Conservation (phyloP, 1,284 basidiomycete genomes). For the Ceratobasidium sp. region DNA sequence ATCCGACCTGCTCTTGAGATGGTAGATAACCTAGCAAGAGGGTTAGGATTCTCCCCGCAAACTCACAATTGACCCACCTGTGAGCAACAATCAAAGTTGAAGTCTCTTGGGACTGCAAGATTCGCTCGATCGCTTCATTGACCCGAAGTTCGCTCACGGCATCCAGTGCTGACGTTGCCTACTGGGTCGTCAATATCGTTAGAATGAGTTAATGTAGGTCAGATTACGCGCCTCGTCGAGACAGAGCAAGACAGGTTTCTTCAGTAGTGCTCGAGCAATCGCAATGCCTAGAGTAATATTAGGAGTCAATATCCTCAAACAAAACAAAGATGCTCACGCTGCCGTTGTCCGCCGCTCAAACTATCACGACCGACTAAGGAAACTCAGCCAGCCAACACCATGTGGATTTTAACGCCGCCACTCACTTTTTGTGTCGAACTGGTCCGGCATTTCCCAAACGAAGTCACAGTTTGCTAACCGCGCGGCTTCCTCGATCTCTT, state of each 20-base stretch:
- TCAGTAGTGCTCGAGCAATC: constrained; percentile 78
- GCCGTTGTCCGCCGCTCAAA: constrained; percentile 79
- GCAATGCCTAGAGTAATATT: constrained; percentile 53
- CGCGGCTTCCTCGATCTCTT: constrained; percentile 90
- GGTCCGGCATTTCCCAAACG: constrained; percentile 90
- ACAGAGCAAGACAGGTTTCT: constrained; percentile 85
- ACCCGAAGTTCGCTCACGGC: constrained; percentile 91
- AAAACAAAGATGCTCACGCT: constrained; percentile 63
- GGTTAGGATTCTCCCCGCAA: not conserved
- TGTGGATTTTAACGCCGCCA: constrained; percentile 54
- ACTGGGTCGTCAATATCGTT: not conserved
- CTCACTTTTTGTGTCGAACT: constrained; percentile 80
- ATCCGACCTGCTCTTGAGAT: constrained; percentile 88
- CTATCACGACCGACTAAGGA: constrained; percentile 76
- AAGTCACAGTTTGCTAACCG: constrained; percentile 96
- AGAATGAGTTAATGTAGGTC: not conserved
- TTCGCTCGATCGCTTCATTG: constrained; percentile 92
- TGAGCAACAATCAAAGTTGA: constrained; percentile 93
- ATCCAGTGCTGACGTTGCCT: constrained; percentile 77
- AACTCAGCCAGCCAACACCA: not conserved
- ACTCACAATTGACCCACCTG: constrained; percentile 49
- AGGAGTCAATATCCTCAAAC: not conserved
- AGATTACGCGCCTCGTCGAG: constrained; percentile 82
- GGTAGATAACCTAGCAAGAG: constrained; percentile 70
- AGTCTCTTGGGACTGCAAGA: constrained; percentile 79